Evolutionary conservation across 192 early-diverging fungal species (phyloP), one percentile per base, ranked within the genome.

Genomic region (Podila clonocystis): DNA sequence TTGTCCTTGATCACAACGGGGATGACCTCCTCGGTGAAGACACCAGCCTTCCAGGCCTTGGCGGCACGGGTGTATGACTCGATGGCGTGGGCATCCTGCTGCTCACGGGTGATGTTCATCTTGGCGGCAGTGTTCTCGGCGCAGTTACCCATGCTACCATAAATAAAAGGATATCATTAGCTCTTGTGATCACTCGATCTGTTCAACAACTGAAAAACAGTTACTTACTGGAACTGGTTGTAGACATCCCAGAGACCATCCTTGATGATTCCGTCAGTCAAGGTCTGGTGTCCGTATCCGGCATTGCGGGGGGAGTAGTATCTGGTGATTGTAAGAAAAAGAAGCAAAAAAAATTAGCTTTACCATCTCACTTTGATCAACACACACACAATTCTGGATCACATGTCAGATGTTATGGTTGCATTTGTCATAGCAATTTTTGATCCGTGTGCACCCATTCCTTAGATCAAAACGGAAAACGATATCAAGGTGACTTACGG

Each of bases 171-270:
- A 17, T 15, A 15, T 1, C 41, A 45, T 45, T 45, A 45, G 41
- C 4, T 13, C 17, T 15, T 45, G 41, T 17, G 36, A 74, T 30
- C 7, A 9, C 26, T 59, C 29, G 50, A 9, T 13, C 13, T 22
- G 17, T 8, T 9, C 5, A 49, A 24, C 17, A 11, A 8, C 61
- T 41, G 31, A 1, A 66, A 29, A 67, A 19, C 15, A 17, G 64
- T 33, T 22, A 85, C 88, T 64, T 83, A 88, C 85, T 94, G 89
- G 72, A 97, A 88, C 73, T 96, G 87, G 86, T 97, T 96, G 91
- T 97, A 99, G 60, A 91, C 95, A 84, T 99, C 97, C 93, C 93
- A 95, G 49, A 99, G 91, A 62, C 97, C 97, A 82, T 99, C 97
- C 85, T 95, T 93, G 82, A 98, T 89, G 76, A 99, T 98, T 58